Evolutionary conservation across 2,329 filamentous ascomycete genomes (phyloP).

Genomic region (Sarocladium brachiariae): DNA sequence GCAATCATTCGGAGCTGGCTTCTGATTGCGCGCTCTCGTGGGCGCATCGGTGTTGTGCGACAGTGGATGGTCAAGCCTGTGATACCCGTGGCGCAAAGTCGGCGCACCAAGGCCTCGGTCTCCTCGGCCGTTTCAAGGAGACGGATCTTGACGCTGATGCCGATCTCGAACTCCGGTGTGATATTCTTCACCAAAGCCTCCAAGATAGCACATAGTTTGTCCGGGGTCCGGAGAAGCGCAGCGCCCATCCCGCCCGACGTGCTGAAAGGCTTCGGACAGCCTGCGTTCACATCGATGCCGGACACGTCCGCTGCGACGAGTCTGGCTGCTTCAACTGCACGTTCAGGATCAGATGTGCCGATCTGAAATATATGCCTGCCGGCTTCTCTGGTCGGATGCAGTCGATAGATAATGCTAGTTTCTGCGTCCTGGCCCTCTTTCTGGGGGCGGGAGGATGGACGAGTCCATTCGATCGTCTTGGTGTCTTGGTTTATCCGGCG

Average conservation of each 20-base stretch:
- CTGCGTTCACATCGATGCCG: constrained; percentile 94
- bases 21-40: constrained; percentile 78
- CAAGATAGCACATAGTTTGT: constrained; percentile 76
- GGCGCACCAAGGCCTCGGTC: constrained; percentile 70
- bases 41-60: constrained; percentile 92
- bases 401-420: constrained; percentile 72
- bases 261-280: constrained; percentile 97
- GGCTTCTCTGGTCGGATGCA: constrained; percentile 72
- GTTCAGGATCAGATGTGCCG: constrained; percentile 75
- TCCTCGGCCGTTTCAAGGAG: constrained; percentile 69
- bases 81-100: constrained; percentile 81
- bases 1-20: constrained; percentile 81
- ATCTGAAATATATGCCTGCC: constrained; percentile 82
- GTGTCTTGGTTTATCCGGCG: constrained; percentile 70
- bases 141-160: constrained; percentile 95
- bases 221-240: constrained; percentile 77
- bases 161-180: constrained; percentile 71
- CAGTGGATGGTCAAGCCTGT: constrained; percentile 91
- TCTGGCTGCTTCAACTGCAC: constrained; percentile 76
- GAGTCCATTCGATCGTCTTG: constrained; percentile 77
- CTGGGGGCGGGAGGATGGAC: constrained; percentile 63
- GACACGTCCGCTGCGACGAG: constrained; percentile 81
- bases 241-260: constrained; percentile 94
- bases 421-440: constrained; percentile 45
- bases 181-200: constrained; percentile 75